These are phyloP conservation scores for Zoysia japonica DNA, from an alignment of 176 grass and related monocot genomes.

Conservation along the genomic window DNA sequence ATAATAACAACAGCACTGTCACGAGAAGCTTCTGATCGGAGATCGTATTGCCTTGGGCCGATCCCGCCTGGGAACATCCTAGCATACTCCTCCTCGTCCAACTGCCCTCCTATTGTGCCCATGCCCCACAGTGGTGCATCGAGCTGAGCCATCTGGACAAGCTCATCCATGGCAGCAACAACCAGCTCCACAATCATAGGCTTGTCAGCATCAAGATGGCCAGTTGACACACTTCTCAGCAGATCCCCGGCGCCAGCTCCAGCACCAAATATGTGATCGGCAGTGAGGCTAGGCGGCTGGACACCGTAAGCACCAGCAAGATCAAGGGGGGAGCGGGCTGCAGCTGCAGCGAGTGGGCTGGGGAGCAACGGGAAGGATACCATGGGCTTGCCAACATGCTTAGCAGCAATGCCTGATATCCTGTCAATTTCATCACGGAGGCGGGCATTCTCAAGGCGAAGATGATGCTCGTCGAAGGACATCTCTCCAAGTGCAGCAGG, in stretches of 20 bases:
- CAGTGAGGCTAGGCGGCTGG: conserved; percentile 6
- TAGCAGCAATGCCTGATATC: conserved; percentile 84
- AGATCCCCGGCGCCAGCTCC: conserved; percentile 48
- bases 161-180: conserved; percentile 92
- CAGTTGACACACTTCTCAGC: conserved; percentile 38
- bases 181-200: conserved; percentile 85
- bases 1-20: conserved; percentile 69
- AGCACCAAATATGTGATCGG: conserved; percentile 51
- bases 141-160: conserved; percentile 67
- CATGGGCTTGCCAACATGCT: conserved; percentile 75
- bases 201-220: conserved; percentile 67
- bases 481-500: conserved; percentile 80
- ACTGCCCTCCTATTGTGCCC: conserved; percentile 26
- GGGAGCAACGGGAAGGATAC: conserved; percentile 60
- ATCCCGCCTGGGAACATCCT: conserved; percentile 68
- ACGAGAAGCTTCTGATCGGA: conserved; percentile 68
- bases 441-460: conserved; percentile 74
- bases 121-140: conserved; percentile 66
- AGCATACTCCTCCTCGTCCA: conserved; percentile 78
- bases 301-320: conserved; percentile 53
- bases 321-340: conserved; percentile 60
- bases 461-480: conserved; percentile 96
- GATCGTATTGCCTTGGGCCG: conserved; percentile 57
- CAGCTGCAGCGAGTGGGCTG: conserved; percentile 46
- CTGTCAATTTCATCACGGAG: conserved; percentile 87